Conservation (phyloP, 1,284 basidiomycete species). For the Cryptococcus maquisensis region DNA sequence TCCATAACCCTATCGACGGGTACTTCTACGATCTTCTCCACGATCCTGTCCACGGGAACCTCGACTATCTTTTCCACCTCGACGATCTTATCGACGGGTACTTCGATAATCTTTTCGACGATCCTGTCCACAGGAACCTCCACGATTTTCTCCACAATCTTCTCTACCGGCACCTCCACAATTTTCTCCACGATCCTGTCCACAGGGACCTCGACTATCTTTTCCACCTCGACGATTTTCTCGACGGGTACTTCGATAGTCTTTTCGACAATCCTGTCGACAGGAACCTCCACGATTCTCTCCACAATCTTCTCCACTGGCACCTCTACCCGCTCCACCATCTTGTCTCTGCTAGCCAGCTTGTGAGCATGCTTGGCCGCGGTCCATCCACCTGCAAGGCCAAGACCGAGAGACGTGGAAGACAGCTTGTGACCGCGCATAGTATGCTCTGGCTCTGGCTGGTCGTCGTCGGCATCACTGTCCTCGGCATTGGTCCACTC, state of each 20-base stretch:
- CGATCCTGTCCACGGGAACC: slow-evolving; percentile 34
- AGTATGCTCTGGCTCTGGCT: slow-evolving; percentile 11
- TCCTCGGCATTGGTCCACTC: slow-evolving; percentile 53
- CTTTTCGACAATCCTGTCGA: slow-evolving; percentile 34
- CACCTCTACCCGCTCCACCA: slow-evolving; percentile 36
- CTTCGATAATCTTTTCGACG: slow-evolving; percentile 40
- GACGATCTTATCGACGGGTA: slow-evolving; percentile 32
- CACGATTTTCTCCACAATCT: slow-evolving; percentile 28
- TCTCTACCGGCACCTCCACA: slow-evolving; percentile 38
- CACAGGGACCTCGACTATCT: slow-evolving; percentile 35
- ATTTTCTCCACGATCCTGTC: slow-evolving; percentile 33
- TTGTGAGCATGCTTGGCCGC: slow-evolving; percentile 28
- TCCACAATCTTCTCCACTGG: slow-evolving; percentile 38
- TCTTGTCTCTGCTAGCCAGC: slow-evolving; percentile 28
- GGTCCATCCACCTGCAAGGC: slow-evolving; percentile 27
- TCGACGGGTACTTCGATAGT: slow-evolving; percentile 37
- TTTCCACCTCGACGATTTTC: slow-evolving; percentile 42
- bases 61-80: slow-evolving; percentile 39
- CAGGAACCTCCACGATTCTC: slow-evolving; percentile 29
- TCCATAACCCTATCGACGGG: slow-evolving; percentile 35
- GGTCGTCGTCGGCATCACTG: slow-evolving; percentile 51
- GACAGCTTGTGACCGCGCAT: slow-evolving; percentile 14
- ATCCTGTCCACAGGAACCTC: slow-evolving; percentile 39
- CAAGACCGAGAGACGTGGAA: slow-evolving; percentile 11
- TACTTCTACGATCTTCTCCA: slow-evolving; percentile 39